Percentiles rank a stretch among this genome's conserved stretches.
These are phyloP conservation scores for Lecanoromycetidae sp. DNA, from an alignment of 2,329 filamentous ascomycete species.

Conservation along the genomic window DNA sequence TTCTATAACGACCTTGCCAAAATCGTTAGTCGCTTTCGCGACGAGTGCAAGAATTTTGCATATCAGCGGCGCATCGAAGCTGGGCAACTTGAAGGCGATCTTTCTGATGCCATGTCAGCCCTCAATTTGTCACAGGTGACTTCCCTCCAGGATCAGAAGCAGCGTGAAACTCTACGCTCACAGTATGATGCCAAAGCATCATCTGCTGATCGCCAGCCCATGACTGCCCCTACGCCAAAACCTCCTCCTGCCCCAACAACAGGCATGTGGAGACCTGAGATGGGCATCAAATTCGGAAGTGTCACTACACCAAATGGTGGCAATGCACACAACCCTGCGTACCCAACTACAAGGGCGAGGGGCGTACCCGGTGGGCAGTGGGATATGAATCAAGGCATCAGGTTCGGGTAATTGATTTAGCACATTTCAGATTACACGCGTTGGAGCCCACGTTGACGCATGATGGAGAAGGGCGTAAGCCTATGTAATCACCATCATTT, in stretches of 20 bases:
- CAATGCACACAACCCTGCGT: conserved; percentile 19
- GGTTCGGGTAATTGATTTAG: conserved; percentile 40
- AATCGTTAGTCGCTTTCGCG: conserved; percentile 74
- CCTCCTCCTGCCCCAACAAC: conserved; percentile 32
- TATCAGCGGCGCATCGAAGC: conserved; percentile 73
- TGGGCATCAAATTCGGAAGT: conserved; percentile 65
- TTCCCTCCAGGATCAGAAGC: conserved; percentile 33
- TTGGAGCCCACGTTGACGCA: too few species aligned
- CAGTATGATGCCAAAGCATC: conserved; percentile 14
- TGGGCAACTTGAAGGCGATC: conserved; percentile 57
- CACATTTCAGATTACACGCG: too few species aligned
- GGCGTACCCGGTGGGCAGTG: conserved; percentile 45
- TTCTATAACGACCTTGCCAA: conserved; percentile 95
- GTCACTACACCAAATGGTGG: conserved; percentile 22
- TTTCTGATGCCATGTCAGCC: conserved; percentile 48
- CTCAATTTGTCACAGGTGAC: conserved; percentile 38
- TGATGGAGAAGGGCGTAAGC: too few species aligned
- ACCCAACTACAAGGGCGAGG: conserved; percentile 19
- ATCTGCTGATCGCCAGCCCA: conserved; percentile 24
- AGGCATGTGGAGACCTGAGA: conserved; percentile 65
- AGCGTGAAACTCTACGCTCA: conserved; percentile 19
- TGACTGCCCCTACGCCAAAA: conserved; percentile 40
- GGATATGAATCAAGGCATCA: conserved; percentile 48
- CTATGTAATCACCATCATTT: too few species aligned
- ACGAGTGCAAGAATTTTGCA: conserved; percentile 66